Percentiles rank a stretch among this genome's conserved stretches.
Evolutionary conservation across 305 asterid species (phyloP).

Genomic region (Striga hermonthica): DNA sequence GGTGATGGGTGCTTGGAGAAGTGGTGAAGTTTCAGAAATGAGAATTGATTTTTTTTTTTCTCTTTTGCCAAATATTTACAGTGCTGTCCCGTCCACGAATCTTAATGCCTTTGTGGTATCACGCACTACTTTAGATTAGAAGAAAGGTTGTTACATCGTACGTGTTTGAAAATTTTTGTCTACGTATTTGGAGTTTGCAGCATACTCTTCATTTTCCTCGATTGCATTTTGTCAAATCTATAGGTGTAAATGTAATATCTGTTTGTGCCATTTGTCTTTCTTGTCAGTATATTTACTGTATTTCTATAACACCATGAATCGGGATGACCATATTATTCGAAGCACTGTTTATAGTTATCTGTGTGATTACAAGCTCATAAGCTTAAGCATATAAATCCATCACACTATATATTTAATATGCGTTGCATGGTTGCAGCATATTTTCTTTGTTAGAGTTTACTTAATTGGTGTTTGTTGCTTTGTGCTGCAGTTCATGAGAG

Average conservation of each 20-base stretch:
- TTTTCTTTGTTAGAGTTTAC: neutral
- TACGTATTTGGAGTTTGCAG: neutral
- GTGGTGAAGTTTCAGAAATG: neutral
- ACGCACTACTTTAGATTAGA: no score
- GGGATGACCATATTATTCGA: no score
- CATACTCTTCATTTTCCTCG: neutral
- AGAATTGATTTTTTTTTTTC: neutral
- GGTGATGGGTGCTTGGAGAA: neutral
- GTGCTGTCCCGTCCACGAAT: no score
- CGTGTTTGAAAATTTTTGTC: neutral
- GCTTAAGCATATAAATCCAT: neutral
- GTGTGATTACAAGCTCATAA: no score
- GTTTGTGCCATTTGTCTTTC: no score
- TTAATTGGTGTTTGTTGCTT: constrained; percentile 12
- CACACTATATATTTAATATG: neutral
- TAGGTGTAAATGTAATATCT: no score
- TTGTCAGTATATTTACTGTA: no score
- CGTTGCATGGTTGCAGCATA: neutral
- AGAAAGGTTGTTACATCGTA: no score
- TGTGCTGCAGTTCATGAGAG: constrained; percentile 80
- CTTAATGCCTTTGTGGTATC: no score
- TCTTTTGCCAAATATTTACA: neutral
- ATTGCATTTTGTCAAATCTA: no score
- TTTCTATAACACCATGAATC: no score
- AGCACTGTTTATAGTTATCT: no score